A percentile compares a stretch with the other conserved stretches of the same genome.
Conservation (phyloP, 768 basidiomycete genomes). For the Pisolithus microcarpus region DNA sequence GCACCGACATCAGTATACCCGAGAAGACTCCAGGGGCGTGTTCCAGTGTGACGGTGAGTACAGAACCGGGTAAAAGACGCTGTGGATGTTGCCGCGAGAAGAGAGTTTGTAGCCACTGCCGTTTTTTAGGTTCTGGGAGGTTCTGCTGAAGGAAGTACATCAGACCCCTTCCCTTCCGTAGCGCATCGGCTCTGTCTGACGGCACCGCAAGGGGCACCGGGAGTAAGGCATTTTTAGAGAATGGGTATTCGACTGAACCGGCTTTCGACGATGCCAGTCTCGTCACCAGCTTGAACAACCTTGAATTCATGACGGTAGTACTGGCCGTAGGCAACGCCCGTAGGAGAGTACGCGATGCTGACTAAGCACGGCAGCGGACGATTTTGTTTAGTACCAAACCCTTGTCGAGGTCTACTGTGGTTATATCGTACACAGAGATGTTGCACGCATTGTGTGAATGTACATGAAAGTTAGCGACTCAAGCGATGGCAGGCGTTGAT, state of each 20-base stretch:
- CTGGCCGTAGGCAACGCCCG: no score
- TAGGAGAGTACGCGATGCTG: background rate
- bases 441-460: slow-evolving; percentile 84
- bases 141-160: slow-evolving; percentile 67
- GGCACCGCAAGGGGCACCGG: slow-evolving; percentile 38
- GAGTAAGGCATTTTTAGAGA: slow-evolving; percentile 61
- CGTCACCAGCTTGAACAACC: slow-evolving; percentile 7
- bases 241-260: slow-evolving; percentile 45
- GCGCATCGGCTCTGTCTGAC: slow-evolving; percentile 32
- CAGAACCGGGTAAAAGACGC: slow-evolving; percentile 75
- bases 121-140: slow-evolving; percentile 62
- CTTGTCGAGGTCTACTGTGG: no score
- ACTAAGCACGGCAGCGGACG: background rate
- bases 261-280: slow-evolving; percentile 21
- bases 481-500: slow-evolving; percentile 73
- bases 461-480: slow-evolving; percentile 73
- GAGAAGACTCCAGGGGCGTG: slow-evolving; percentile 81
- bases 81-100: slow-evolving; percentile 67
- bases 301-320: slow-evolving; percentile 8
- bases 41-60: slow-evolving; percentile 70
- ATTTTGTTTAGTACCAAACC: no score
- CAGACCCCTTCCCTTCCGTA: slow-evolving; percentile 66
- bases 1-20: slow-evolving; percentile 79
- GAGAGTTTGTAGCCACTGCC: slow-evolving; percentile 54
- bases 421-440: slow-evolving; percentile 83